A percentile compares a stretch with the other conserved stretches of the same genome.
These are phyloP conservation scores for Nicotiana noctiflora DNA, from an alignment of 257 asterid genomes.

Conservation along the genomic window DNA sequence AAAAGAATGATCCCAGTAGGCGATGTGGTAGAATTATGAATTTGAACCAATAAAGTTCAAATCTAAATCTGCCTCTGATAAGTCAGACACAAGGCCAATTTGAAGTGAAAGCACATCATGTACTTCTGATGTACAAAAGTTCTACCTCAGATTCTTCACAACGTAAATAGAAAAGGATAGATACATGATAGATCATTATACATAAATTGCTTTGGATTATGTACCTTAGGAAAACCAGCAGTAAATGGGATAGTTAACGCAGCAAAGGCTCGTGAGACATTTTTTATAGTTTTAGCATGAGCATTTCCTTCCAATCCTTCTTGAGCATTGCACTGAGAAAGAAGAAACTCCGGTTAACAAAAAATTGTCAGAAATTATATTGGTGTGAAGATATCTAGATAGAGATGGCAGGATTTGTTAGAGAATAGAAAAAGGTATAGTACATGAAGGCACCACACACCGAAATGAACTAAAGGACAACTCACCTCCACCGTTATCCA, in stretches of 20 bases:
- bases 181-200: background rate
- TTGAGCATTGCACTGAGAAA: conserved; percentile 60
- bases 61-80: no score
- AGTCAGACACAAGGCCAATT: background rate
- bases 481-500: conserved; percentile 92
- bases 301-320: conserved; percentile 96
- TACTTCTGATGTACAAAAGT: background rate
- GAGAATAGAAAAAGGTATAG: background rate
- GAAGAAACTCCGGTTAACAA: background rate
- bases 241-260: conserved; percentile 68
- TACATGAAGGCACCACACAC: background rate
- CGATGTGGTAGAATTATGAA: no score
- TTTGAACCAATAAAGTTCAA: no score
- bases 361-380: conserved; percentile 4
- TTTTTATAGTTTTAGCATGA: conserved; percentile 51
- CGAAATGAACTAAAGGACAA: background rate
- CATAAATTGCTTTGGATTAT: conserved; percentile 3
- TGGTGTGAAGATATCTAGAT: background rate
- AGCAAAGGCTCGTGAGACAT: conserved; percentile 69
- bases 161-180: background rate
- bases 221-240: conserved; percentile 69
- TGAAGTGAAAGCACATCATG: background rate
- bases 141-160: background rate
- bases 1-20: no score
- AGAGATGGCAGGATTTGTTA: background rate